These are phyloP conservation scores for Colletotrichum filicis DNA, from an alignment of 2,329 filamentous ascomycete species.

Conservation along the genomic window DNA sequence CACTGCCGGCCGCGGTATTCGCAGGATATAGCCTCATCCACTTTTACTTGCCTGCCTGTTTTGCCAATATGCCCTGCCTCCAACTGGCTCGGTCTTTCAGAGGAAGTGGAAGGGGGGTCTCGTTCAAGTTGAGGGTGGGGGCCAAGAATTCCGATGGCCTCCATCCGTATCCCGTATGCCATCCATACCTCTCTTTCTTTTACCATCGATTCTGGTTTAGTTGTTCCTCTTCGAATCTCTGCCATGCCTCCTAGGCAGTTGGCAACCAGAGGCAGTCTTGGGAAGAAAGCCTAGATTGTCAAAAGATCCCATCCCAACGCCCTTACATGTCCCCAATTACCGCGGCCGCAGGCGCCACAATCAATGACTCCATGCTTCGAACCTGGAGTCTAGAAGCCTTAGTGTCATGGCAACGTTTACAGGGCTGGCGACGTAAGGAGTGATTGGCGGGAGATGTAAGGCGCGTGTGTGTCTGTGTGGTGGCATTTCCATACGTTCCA, in stretches of 20 bases:
- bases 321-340: constrained; percentile 11
- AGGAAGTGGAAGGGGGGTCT: not conserved
- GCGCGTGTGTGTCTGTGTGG: not conserved
- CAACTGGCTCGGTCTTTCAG: not conserved
- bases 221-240: too few species aligned
- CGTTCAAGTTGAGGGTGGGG: not conserved
- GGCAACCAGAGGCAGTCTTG: not conserved
- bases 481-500: constrained; percentile 22
- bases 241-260: not conserved
- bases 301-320: not conserved
- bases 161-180: too few species aligned
- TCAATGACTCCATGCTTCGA: not conserved
- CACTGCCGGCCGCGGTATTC: constrained; percentile 21
- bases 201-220: not conserved
- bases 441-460: not conserved
- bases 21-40: constrained; percentile 8
- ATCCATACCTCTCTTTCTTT: not conserved
- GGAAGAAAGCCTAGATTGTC: not conserved
- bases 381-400: constrained; percentile 24
- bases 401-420: constrained; percentile 22
- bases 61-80: not conserved
- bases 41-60: constrained; percentile 1
- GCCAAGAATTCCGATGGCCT: not conserved
- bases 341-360: constrained; percentile 26
- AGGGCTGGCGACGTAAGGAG: constrained; percentile 17